phyloP scores from a whole-genome alignment of 176 grass and related monocot genomes.

The Oryza rufipogon region DNA sequence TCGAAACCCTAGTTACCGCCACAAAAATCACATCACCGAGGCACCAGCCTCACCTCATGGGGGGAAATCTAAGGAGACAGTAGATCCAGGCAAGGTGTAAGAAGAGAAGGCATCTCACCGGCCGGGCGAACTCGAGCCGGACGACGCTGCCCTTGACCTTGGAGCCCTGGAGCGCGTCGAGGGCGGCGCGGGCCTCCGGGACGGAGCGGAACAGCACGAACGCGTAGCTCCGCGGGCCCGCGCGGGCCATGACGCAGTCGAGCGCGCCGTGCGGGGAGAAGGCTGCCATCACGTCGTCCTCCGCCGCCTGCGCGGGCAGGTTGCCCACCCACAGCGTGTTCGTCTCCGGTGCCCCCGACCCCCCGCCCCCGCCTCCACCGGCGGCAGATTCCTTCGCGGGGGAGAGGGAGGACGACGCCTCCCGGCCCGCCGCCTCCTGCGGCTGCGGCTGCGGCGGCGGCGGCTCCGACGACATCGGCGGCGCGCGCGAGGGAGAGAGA shows the following conservation, averaged over 20 bases:
- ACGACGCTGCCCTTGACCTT: conserved; percentile 56
- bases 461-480: conserved; percentile 40
- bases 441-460: neutral
- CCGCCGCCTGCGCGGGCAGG: conserved; percentile 48
- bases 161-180: conserved; percentile 54
- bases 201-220: conserved; percentile 76
- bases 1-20: conserved; percentile 16
- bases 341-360: conserved; percentile 20
- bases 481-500: neutral
- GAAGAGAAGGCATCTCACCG: conserved; percentile 44
- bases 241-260: conserved; percentile 61
- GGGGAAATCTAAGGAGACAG: neutral
- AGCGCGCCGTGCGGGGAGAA: conserved; percentile 62
- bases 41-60: neutral
- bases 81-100: neutral
- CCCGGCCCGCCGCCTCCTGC: neutral
- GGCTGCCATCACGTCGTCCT: conserved; percentile 57
- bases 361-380: neutral
- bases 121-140: conserved; percentile 70
- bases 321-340: conserved; percentile 77
- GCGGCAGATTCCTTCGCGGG: conserved; percentile 30
- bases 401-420: conserved; percentile 31
- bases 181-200: conserved; percentile 54
- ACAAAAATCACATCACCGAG: neutral
- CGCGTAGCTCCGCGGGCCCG: conserved; percentile 69